These are phyloP conservation scores for Mucor ambiguus DNA, from an alignment of 371 early-diverging fungal species.

Conservation along the genomic window DNA sequence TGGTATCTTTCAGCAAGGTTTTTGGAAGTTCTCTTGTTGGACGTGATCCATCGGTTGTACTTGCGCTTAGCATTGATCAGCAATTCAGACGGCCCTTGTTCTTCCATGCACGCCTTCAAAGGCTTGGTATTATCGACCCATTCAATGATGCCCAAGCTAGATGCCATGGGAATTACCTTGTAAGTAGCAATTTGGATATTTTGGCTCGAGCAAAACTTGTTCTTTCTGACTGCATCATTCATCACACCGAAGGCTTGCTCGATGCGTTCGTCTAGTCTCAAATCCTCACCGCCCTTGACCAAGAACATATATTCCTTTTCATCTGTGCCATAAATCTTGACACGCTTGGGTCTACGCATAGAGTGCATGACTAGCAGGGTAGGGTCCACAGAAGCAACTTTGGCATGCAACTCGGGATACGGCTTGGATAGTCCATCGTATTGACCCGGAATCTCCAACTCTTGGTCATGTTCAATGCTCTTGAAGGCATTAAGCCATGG, in stretches of 20 bases:
- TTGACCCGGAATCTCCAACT: constrained; percentile 80
- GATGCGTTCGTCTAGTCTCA: constrained; percentile 80
- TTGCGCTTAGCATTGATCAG: constrained; percentile 31
- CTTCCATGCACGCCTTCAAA: constrained; percentile 50
- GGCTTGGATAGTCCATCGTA: constrained; percentile 58
- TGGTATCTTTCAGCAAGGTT: constrained; percentile 16
- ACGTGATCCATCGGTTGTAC: constrained; percentile 29
- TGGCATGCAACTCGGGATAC: constrained; percentile 52
- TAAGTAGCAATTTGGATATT: constrained; percentile 56
- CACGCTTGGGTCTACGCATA: constrained; percentile 71
- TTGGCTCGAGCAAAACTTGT: constrained; percentile 55
- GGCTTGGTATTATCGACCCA: constrained; percentile 60
- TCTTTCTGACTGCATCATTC: constrained; percentile 67
- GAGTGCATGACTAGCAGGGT: constrained; percentile 69
- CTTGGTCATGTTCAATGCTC: constrained; percentile 37
- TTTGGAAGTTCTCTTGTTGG: background rate
- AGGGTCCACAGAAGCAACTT: constrained; percentile 64
- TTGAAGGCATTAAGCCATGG: constrained; percentile 67
- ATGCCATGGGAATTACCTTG: constrained; percentile 71
- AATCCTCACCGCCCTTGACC: constrained; percentile 86
- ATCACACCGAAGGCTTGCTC: constrained; percentile 75
- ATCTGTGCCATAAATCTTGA: constrained; percentile 73
- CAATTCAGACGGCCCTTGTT: constrained; percentile 10
- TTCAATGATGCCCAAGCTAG: constrained; percentile 68
- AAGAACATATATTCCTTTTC: constrained; percentile 71